A percentile compares a stretch with the other conserved stretches of the same genome.
Conservation (phyloP, 225 moss, liverwort and hornwort genomes). For the Marchantia polymorpha region DNA sequence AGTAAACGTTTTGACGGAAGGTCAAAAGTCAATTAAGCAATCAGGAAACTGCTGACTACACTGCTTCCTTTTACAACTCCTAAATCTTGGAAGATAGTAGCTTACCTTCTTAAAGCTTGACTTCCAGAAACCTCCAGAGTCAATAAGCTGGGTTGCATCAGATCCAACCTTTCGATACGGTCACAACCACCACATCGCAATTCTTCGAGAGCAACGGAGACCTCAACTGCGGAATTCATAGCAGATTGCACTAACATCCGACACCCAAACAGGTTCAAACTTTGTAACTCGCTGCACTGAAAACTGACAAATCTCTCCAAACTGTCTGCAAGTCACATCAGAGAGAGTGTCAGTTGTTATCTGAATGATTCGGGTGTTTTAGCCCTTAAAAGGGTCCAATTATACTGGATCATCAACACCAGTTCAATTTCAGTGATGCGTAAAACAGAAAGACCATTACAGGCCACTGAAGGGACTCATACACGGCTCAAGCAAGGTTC, state of each 20-base stretch:
- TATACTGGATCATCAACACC: no score
- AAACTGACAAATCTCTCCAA: slow-evolving; percentile 73
- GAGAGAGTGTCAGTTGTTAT: not conserved
- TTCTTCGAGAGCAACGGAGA: slow-evolving; percentile 53
- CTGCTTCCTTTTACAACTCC: no score
- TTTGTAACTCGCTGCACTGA: slow-evolving; percentile 66
- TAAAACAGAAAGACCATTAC: no score
- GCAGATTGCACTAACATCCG: slow-evolving; percentile 66
- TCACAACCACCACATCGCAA: slow-evolving; percentile 95
- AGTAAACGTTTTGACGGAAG: no score
- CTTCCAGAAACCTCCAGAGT: slow-evolving; percentile 75
- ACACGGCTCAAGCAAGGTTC: not conserved
- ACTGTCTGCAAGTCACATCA: slow-evolving; percentile 51
- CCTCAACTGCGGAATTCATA: slow-evolving; percentile 57
- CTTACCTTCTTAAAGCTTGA: slow-evolving; percentile 72
- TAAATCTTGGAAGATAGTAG: not conserved
- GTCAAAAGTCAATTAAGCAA: no score
- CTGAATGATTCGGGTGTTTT: no score
- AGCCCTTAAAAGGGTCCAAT: no score
- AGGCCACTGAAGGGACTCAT: not conserved
- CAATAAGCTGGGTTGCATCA: slow-evolving; percentile 55
- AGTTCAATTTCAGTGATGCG: not conserved
- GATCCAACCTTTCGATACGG: slow-evolving; percentile 71
- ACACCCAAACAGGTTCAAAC: slow-evolving; percentile 69
- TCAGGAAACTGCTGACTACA: no score